Percentiles rank a stretch among this genome's conserved stretches.
These are phyloP conservation scores for Trichoderma brevicompactum DNA, from an alignment of 2,329 filamentous ascomycete genomes.

Conservation along the genomic window DNA sequence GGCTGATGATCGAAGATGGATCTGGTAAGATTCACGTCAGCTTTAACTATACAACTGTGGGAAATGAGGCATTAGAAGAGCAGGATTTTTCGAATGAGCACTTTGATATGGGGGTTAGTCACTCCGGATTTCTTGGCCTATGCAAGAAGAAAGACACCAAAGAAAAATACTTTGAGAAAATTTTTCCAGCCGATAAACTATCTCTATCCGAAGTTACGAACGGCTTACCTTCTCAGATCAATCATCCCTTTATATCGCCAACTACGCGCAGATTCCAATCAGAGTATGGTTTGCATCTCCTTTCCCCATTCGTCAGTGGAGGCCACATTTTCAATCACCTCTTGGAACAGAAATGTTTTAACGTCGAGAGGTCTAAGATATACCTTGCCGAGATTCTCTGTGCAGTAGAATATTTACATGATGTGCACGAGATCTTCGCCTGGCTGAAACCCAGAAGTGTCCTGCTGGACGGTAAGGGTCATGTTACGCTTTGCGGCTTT, in stretches of 20 bases:
- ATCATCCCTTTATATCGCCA: conserved; percentile 91
- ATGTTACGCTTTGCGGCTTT: conserved; percentile 89
- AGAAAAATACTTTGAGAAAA: background rate
- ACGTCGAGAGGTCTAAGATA: conserved; percentile 85
- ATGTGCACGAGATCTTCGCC: conserved; percentile 87
- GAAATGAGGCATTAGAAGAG: background rate
- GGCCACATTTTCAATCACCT: conserved; percentile 89
- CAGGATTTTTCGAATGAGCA: background rate
- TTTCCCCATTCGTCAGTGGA: conserved; percentile 87
- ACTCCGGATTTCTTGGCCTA: background rate
- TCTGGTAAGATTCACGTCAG: background rate
- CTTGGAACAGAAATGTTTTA: conserved; percentile 86
- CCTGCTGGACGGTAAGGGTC: conserved; percentile 84
- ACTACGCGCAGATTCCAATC: conserved; percentile 51
- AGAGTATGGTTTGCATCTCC: conserved; percentile 51
- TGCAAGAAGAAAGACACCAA: background rate
- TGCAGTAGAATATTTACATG: conserved; percentile 83
- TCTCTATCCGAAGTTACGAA: background rate
- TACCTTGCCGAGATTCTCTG: conserved; percentile 89
- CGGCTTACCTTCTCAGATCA: conserved; percentile 66
- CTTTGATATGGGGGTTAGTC: background rate
- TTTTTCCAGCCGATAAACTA: background rate
- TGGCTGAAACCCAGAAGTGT: conserved; percentile 75
- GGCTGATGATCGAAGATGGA: background rate
- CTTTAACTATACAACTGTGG: background rate